Percentiles rank a stretch among this genome's conserved stretches.
Evolutionary conservation across 257 asterid species (phyloP).

Genomic region (Solanum chilense): DNA sequence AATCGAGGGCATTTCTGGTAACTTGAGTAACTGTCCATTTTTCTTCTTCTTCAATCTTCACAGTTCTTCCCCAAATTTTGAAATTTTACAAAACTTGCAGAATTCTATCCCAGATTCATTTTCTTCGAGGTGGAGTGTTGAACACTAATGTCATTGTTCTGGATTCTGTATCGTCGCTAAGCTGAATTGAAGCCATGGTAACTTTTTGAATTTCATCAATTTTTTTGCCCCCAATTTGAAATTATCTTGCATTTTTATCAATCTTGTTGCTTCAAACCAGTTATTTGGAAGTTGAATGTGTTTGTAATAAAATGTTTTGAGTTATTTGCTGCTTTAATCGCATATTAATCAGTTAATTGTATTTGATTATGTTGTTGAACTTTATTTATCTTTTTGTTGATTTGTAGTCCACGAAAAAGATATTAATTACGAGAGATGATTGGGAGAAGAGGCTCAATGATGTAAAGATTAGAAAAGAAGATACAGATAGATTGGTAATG

Average conservation of each 20-base stretch:
- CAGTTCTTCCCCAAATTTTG: background rate
- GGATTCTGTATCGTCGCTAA: constrained; percentile 16
- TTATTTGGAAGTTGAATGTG: background rate
- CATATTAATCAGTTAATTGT: background rate
- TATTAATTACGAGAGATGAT: constrained; percentile 51
- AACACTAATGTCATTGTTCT: constrained; percentile 16
- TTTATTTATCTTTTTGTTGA: background rate
- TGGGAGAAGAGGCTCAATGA: constrained; percentile 64
- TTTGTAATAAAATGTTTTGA: background rate
- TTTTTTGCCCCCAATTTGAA: background rate
- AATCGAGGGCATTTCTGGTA: background rate
- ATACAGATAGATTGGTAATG: constrained; percentile 75
- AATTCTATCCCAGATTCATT: background rate
- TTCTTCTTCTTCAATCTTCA: background rate
- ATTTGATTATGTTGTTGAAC: background rate
- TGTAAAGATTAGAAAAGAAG: constrained; percentile 49
- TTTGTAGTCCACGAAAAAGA: constrained; percentile 49
- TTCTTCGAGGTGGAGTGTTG: background rate
- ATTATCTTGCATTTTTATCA: background rate
- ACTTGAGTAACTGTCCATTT: background rate
- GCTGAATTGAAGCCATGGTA: constrained; percentile 33
- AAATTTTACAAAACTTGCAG: background rate
- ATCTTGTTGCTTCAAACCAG: background rate
- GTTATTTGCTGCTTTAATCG: background rate
- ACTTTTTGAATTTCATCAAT: background rate